Evolutionary conservation across 768 basidiomycete species (phyloP), one percentile per base, ranked within the genome.

Genomic region (Tricholoma sp.): DNA sequence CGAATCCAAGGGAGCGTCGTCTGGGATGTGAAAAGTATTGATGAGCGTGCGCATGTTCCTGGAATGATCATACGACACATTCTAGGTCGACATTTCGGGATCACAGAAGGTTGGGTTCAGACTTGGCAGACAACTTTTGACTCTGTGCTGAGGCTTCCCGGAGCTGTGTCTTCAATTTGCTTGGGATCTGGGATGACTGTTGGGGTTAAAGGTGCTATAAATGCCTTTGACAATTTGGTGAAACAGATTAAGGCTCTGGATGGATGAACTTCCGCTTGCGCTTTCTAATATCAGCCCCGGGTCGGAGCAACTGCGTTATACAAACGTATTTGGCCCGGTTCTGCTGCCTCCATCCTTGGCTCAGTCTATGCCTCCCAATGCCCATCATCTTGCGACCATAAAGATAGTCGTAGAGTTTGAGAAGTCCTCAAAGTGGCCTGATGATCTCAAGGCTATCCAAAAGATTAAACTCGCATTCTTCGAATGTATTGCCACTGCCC

Each of bases 401-500:
- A 82, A 89, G 12, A 73, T 94, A 49, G 68, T 94, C 18, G 70
- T 98, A 32, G 89, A 95, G 68, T 97, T 98, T 63, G 96, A 98
- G 67, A 89, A 88, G 59, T 96, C 94, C 0, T 85, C 88, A 0
- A 82, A 83, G 59, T 99, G 97, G 97, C 96, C 97, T 0, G 95
- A 98, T 65, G 94, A 98, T 61, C 79, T 98, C 4, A 79, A 77
- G 15, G 94, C 94, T 0, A 89, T 98, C 48, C 96, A 97, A 68
- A 92, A 92, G 59, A 87, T 94, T 70, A 98, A 98, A 69, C 75
- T 96, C 1, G 96, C 95, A 0, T 89, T 98, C 67, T 83, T 98
- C 58, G 91, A 94, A 65, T 82, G 84, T 39, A 77, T 98, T 6
- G 92, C 88, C 1, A 74, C 76, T 17, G 76, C 78, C 1, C 75